Conservation (phyloP, 1,139 yeast species). For the Neolecta irregularis region DNA sequence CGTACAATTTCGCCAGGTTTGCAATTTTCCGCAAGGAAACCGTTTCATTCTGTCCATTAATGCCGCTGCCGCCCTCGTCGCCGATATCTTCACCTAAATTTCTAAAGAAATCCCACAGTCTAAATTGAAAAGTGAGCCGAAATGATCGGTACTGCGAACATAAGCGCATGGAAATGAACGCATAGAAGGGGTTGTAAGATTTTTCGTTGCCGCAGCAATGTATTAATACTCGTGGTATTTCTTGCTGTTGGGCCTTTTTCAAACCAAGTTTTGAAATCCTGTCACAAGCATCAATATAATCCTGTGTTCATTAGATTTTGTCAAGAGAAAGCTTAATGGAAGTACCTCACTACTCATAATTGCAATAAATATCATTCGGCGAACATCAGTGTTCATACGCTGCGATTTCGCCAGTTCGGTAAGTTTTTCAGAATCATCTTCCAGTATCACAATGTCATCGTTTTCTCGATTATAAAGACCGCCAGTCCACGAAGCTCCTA, state of each 20-base stretch:
- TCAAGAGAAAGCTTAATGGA: neutral
- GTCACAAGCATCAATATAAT: conserved; percentile 72
- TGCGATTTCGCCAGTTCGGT: conserved; percentile 68
- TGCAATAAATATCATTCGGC: conserved; percentile 84
- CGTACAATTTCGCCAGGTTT: conserved; percentile 57
- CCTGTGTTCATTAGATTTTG: conserved; percentile 38
- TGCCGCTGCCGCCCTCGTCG: conserved; percentile 29
- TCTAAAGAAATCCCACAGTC: conserved; percentile 75
- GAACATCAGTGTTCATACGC: conserved; percentile 87
- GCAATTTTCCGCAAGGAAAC: conserved; percentile 36
- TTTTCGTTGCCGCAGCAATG: conserved; percentile 81
- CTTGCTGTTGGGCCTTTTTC: conserved; percentile 71
- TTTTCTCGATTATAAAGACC: conserved; percentile 20
- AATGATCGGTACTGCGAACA: conserved; percentile 53
- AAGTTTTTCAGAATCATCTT: conserved; percentile 54
- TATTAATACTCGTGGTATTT: conserved; percentile 67
- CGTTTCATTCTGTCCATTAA: conserved; percentile 24
- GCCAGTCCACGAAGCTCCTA: conserved; percentile 88
- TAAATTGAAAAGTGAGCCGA: conserved; percentile 74
- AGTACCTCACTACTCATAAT: conserved; percentile 46
- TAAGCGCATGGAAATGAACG: conserved; percentile 58
- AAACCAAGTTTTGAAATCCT: conserved; percentile 66
- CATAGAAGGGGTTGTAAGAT: conserved; percentile 80
- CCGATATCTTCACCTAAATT: conserved; percentile 38
- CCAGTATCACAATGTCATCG: conserved; percentile 25